phyloP scores from a whole-genome alignment of 192 early-diverging fungal species.

The Coemansia sp. region DNA sequence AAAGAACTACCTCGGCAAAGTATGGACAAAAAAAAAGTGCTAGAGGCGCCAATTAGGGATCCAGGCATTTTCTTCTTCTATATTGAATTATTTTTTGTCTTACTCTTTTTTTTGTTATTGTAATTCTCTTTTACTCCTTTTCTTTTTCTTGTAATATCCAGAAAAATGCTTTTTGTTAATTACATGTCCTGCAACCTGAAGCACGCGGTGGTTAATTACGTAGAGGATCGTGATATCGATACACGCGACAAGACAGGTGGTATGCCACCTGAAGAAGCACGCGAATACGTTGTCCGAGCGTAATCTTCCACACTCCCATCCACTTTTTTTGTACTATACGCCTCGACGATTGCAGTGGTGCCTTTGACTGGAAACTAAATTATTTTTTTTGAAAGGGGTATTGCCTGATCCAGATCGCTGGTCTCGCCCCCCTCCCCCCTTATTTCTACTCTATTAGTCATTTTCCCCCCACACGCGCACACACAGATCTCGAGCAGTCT shows the following conservation, averaged over 20 bases:
- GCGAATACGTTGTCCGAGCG: constrained; percentile 37
- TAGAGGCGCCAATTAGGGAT: constrained; percentile 3
- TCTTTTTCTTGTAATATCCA: not conserved
- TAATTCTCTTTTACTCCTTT: not conserved
- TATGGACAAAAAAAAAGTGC: not conserved
- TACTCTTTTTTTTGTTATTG: not conserved
- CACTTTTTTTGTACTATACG: not conserved
- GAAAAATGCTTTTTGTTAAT: not conserved
- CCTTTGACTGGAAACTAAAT: too few species aligned
- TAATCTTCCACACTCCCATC: not conserved
- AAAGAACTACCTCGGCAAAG: not conserved
- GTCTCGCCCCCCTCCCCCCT: not conserved
- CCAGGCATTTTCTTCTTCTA: not conserved
- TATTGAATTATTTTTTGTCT: not conserved
- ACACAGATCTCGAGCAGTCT: not conserved
- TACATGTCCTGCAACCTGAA: constrained; percentile 4
- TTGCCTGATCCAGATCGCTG: constrained; percentile 8
- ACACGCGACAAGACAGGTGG: constrained; percentile 47
- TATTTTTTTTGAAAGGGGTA: too few species aligned
- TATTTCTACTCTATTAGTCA: not conserved
- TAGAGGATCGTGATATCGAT: constrained; percentile 49
- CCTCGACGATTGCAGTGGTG: not conserved
- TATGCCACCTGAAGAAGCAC: constrained; percentile 38
- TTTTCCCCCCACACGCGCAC: not conserved
- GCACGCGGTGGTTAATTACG: constrained; percentile 25